A percentile compares a stretch with the other conserved stretches of the same genome.
These are phyloP conservation scores for Suillus subluteus DNA, from an alignment of 768 basidiomycete genomes.

Conservation along the genomic window DNA sequence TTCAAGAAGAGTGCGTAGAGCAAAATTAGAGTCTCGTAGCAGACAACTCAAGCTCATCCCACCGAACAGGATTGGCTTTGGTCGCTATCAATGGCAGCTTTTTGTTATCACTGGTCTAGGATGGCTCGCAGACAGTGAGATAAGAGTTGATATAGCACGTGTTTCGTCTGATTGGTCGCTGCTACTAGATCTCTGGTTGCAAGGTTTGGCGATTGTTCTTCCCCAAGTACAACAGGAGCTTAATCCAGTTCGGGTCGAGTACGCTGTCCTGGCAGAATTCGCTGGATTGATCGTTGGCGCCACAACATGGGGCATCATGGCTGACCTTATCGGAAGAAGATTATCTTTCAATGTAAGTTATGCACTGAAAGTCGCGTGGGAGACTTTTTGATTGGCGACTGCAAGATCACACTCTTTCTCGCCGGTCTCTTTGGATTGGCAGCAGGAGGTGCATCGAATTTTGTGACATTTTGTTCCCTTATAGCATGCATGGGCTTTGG, in stretches of 20 bases:
- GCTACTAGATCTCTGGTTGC: conserved; percentile 41
- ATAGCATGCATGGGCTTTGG: conserved; percentile 53
- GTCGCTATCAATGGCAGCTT: conserved; percentile 51
- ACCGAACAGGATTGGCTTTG: conserved; percentile 48
- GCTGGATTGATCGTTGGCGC: conserved; percentile 55
- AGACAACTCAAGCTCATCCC: conserved; percentile 11
- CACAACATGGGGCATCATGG: conserved; percentile 50
- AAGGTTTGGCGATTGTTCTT: conserved; percentile 50
- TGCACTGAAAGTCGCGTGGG: not conserved
- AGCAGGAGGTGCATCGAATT: conserved; percentile 49
- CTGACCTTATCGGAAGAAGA: conserved; percentile 51
- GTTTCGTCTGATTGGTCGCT: conserved; percentile 8
- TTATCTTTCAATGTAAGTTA: conserved; percentile 45
- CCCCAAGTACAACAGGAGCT: conserved; percentile 47
- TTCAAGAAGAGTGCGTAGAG: conserved; percentile 47
- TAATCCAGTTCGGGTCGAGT: conserved; percentile 46
- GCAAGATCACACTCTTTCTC: conserved; percentile 38
- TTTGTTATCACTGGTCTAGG: conserved; percentile 51
- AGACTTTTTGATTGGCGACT: not conserved
- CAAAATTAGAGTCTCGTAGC: not conserved
- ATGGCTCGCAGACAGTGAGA: conserved; percentile 53
- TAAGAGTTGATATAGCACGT: conserved; percentile 28
- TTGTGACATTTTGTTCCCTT: conserved; percentile 48
- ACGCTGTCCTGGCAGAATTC: conserved; percentile 50
- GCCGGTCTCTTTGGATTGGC: conserved; percentile 54